Conservation (phyloP, 2,329 filamentous ascomycete genomes). For the Arthroderma sp. region DNA sequence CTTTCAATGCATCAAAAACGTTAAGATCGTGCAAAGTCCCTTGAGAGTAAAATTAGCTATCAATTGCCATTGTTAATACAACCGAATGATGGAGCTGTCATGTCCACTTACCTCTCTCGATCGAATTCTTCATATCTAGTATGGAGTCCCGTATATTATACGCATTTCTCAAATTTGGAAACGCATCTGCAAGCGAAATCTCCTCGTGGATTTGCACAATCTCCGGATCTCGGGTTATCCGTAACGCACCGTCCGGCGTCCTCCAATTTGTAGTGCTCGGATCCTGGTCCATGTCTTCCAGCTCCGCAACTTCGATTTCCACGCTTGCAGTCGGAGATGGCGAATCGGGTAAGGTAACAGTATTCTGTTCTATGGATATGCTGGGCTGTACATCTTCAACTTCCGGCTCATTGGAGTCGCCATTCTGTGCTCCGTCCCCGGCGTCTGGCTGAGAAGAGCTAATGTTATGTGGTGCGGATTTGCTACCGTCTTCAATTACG, state of each 20-base stretch:
- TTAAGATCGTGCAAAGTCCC: constrained; percentile 22
- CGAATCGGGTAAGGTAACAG: constrained; percentile 29
- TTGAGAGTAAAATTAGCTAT: constrained; percentile 10
- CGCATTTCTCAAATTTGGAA: constrained; percentile 25
- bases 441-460: not conserved
- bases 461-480: not conserved
- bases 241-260: constrained; percentile 25
- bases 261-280: constrained; percentile 36
- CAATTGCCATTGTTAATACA: not conserved
- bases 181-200: constrained; percentile 24
- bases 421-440: constrained; percentile 1
- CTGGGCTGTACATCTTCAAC: constrained; percentile 5
- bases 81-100: not conserved
- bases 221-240: constrained; percentile 22
- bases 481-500: not conserved
- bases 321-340: constrained; percentile 36
- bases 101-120: constrained; percentile 28
- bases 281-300: constrained; percentile 40
- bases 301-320: constrained; percentile 39
- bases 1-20: constrained; percentile 28
- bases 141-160: constrained; percentile 24
- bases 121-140: constrained; percentile 21
- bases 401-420: constrained; percentile 9
- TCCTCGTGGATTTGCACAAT: constrained; percentile 28
- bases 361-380: constrained; percentile 8